Percentiles rank a stretch among this genome's conserved stretches.
Conservation (phyloP, 2,329 filamentous ascomycete species). For the Phialophora macrospora region DNA sequence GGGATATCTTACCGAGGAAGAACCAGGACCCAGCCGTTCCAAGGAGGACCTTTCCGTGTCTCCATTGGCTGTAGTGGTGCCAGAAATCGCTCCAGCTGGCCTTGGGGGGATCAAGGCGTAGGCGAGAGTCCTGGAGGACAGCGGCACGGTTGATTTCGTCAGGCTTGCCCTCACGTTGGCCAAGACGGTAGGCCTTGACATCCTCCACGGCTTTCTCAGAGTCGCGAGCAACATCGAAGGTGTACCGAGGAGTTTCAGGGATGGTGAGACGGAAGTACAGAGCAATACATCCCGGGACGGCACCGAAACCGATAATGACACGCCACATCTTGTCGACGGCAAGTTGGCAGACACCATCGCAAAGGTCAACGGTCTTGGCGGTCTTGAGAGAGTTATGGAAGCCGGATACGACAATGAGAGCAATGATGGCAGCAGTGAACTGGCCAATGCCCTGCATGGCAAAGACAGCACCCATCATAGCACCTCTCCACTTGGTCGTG, state of each 20-base stretch:
- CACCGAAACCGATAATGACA: conserved; percentile 78
- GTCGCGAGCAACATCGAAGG: conserved; percentile 78
- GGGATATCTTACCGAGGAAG: conserved; percentile 58
- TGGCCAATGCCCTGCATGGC: conserved; percentile 87
- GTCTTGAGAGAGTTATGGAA: conserved; percentile 68
- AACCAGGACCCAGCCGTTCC: conserved; percentile 89
- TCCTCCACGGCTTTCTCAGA: conserved; percentile 75
- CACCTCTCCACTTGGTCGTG: conserved; percentile 81
- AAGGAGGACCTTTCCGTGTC: conserved; percentile 72
- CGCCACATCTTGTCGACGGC: conserved; percentile 91
- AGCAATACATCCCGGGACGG: conserved; percentile 77
- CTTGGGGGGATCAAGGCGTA: conserved; percentile 67
- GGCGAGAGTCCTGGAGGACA: conserved; percentile 59
- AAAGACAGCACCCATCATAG: conserved; percentile 86
- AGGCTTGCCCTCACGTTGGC: conserved; percentile 65
- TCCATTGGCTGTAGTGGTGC: conserved; percentile 71
- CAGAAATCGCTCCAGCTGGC: conserved; percentile 74
- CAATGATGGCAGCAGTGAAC: conserved; percentile 74
- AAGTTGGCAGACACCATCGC: conserved; percentile 66
- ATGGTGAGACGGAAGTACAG: conserved; percentile 87
- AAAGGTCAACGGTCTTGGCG: conserved; percentile 59
- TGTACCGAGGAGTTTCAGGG: conserved; percentile 85
- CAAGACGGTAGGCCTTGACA: conserved; percentile 73
- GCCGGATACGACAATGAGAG: conserved; percentile 73
- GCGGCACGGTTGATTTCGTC: conserved; percentile 70